Evolutionary conservation across 2,329 filamentous ascomycete genomes (phyloP).

Genomic region (Fusarium beomiforme): DNA sequence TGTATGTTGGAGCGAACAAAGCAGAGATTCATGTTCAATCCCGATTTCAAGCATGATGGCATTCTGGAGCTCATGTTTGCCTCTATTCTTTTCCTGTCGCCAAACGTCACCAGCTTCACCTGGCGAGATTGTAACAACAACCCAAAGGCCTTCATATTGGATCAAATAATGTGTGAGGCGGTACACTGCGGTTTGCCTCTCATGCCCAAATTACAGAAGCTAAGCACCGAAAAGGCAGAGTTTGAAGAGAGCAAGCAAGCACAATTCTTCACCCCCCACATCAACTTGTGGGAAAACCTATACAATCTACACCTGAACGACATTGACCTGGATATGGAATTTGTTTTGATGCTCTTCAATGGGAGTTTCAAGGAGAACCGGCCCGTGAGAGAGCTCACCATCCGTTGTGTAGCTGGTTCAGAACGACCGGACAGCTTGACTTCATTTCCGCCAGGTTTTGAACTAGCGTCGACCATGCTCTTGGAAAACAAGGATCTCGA

Average conservation of each 20-base stretch:
- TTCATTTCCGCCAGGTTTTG: background rate
- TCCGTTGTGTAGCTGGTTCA: constrained; percentile 5
- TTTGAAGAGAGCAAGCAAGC: background rate
- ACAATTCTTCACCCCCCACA: constrained; percentile 21
- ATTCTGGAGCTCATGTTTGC: constrained; percentile 28
- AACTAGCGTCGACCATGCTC: background rate
- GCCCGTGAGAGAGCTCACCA: constrained; percentile 13
- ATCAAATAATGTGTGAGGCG: background rate
- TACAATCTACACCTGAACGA: constrained; percentile 9
- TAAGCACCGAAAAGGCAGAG: constrained; percentile 14
- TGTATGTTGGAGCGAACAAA: constrained; percentile 15
- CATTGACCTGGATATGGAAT: constrained; percentile 22
- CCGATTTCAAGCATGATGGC: constrained; percentile 27
- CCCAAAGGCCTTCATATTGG: constrained; percentile 5
- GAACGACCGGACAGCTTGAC: background rate
- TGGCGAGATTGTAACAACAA: constrained; percentile 27
- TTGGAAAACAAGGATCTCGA: background rate
- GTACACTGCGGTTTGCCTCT: constrained; percentile 1
- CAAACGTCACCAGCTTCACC: constrained; percentile 21
- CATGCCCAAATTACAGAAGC: constrained; percentile 8
- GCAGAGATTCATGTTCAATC: constrained; percentile 21
- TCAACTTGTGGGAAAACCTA: constrained; percentile 24
- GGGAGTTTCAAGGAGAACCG: constrained; percentile 12
- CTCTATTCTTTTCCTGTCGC: constrained; percentile 10
- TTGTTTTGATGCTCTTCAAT: constrained; percentile 6